Evolutionary conservation across 257 asterid genomes (phyloP), one percentile per base, ranked within the genome.

Genomic region (Jasminum sambac): DNA sequence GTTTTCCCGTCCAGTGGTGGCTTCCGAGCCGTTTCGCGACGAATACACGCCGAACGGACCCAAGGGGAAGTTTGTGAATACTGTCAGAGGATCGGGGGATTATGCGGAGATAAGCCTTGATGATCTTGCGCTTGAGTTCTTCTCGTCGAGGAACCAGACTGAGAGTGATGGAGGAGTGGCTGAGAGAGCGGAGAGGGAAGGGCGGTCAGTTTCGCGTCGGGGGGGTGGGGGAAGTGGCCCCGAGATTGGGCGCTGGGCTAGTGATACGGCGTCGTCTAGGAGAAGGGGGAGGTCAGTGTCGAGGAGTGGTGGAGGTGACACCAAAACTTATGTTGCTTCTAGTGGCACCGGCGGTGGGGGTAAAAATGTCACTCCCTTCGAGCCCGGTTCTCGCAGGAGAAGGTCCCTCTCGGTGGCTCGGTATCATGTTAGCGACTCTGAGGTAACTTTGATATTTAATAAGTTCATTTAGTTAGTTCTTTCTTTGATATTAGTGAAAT

Each of bases 71-170:
- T 90, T 92, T 68, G 96, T 92, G 25, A 92, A 87, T 81, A 90
- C 93, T 0, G 79, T 37, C 25, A 80, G 98, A 82, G 98, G 98
- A 44, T 84, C 98, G 55, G 79, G 70, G 64, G 34, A 72, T 48
- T 80, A 81, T 42, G 85, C 91, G 13, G 98, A 88, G 70, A 90
- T 92, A 57, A 90, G 96, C 83, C 90, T 92, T 55, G 96, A 92
- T 70, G 98, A 92, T 84, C 87, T 92, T 10, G 91, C 96, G 0
- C 70, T 88, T 0, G 98, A 92, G 75, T 78, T 92, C 8, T 88
- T 88, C 66, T 86, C 92, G 26, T 52, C 61, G 26, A 52, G 61
- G 76, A 80, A 71, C 26, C 70, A 65, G 23, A 72, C 43, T 60
- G 84, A 80, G 44, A 73, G 80, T 41, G 82, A 63, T 71, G 77